Percentiles rank a stretch among this genome's conserved stretches.
These are phyloP conservation scores for Capsicum rhomboideum DNA, from an alignment of 257 asterid genomes.

Conservation along the genomic window DNA sequence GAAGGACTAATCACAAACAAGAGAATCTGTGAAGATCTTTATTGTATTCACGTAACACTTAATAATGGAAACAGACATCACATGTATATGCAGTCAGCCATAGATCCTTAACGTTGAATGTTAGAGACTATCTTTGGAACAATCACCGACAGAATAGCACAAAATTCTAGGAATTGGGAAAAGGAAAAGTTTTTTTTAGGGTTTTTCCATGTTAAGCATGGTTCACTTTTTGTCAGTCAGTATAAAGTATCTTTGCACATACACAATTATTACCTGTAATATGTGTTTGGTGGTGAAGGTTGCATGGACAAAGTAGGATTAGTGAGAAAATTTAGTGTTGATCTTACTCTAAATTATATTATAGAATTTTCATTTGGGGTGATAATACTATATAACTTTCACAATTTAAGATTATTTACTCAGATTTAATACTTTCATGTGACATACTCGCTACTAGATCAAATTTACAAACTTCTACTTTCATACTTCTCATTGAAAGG, in stretches of 20 bases:
- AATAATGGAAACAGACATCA: neutral
- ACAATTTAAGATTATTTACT: too few relatives aligned
- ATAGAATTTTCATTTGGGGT: neutral
- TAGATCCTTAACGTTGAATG: neutral
- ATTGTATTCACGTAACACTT: neutral
- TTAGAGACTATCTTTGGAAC: neutral
- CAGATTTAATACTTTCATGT: neutral
- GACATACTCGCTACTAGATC: neutral
- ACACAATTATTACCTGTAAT: neutral
- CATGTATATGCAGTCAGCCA: neutral
- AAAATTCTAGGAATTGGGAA: neutral
- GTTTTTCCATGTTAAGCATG: neutral
- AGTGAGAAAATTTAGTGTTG: neutral
- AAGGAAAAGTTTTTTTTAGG: neutral
- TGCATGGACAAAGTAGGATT: neutral
- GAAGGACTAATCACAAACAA: neutral
- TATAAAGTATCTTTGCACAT: neutral
- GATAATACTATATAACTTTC: neutral
- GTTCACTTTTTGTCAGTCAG: neutral
- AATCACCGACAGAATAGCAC: neutral
- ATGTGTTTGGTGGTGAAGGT: neutral
- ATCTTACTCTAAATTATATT: neutral
- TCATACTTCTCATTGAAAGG: neutral
- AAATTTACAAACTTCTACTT: neutral
- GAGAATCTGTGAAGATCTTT: neutral